Evolutionary conservation across 108 stramenopile species (phyloP).

Genomic region (Seminavis robusta): DNA sequence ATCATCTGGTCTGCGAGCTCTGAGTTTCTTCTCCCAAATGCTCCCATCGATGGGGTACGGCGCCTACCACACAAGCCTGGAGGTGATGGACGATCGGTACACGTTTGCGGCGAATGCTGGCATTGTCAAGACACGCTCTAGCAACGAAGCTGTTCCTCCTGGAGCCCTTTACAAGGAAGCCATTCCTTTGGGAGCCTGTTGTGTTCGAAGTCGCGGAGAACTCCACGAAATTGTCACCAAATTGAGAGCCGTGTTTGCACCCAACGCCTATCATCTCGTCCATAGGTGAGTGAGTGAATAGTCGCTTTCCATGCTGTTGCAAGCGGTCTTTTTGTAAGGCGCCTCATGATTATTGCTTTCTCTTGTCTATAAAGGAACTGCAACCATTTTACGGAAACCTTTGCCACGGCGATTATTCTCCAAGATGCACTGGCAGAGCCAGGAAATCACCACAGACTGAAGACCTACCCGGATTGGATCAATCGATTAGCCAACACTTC

Average conservation of each 20-base stretch:
- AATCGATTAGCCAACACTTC: conserved; percentile 9
- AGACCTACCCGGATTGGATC: not conserved
- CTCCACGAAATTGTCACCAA: conserved; percentile 1
- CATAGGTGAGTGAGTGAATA: no score
- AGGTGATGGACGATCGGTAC: conserved; percentile 11
- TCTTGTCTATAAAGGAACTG: conserved; percentile 1
- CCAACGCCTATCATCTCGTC: no score
- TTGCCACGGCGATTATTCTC: conserved; percentile 9
- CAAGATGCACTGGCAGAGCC: not conserved
- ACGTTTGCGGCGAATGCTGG: conserved; percentile 24
- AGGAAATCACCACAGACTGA: not conserved
- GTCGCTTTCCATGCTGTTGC: no score
- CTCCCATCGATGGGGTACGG: conserved; percentile 24
- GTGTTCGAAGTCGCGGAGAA: conserved; percentile 2
- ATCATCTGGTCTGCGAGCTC: no score
- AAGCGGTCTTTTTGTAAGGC: no score
- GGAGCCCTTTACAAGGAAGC: conserved; percentile 1
- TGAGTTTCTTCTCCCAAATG: conserved; percentile 10
- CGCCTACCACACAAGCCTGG: conserved; percentile 26
- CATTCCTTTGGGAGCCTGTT: conserved; percentile 1
- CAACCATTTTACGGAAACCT: conserved; percentile 7
- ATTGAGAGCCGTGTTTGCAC: no score
- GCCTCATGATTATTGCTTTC: no score
- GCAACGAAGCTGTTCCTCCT: not conserved
- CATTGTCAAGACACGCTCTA: not conserved